Evolutionary conservation across 129 eudicot species (phyloP).

Genomic region (Erigeron canadensis): DNA sequence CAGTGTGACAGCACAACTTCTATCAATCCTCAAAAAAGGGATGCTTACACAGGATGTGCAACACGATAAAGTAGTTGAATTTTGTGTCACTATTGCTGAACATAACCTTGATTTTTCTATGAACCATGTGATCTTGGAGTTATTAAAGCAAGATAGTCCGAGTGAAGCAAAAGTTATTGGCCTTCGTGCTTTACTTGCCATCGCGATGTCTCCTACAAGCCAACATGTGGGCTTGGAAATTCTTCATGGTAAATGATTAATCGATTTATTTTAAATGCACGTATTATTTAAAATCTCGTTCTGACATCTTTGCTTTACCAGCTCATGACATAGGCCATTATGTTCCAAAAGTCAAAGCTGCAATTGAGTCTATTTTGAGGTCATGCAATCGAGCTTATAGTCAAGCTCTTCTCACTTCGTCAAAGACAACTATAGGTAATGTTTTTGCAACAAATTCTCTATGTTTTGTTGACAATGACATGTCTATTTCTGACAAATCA

Average conservation of each 20-base stretch:
- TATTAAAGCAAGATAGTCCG: constrained; percentile 93
- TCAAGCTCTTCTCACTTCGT: constrained; percentile 95
- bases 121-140: constrained; percentile 89
- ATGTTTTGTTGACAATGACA: background rate
- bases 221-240: constrained; percentile 92
- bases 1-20: constrained; percentile 96
- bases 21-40: constrained; percentile 78
- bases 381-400: constrained; percentile 89
- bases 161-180: constrained; percentile 99
- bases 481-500: constrained; percentile 6
- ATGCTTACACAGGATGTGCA: constrained; percentile 98
- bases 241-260: constrained; percentile 66
- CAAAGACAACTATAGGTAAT: constrained; percentile 89
- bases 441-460: constrained; percentile 9
- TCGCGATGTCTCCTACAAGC: constrained; percentile 93
- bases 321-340: constrained; percentile 96
- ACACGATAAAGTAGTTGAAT: constrained; percentile 95
- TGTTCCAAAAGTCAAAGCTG: constrained; percentile 96
- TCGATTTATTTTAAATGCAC: constrained; percentile 12
- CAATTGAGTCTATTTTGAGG: constrained; percentile 87
- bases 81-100: constrained; percentile 96
- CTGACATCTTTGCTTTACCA: constrained; percentile 36
- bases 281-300: constrained; percentile 1
- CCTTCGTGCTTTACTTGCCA: constrained; percentile 95
- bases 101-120: constrained; percentile 97